Base-by-base conservation (phyloP, 2,329 filamentous ascomycete genomes). In the Fusarium sp. region DNA sequence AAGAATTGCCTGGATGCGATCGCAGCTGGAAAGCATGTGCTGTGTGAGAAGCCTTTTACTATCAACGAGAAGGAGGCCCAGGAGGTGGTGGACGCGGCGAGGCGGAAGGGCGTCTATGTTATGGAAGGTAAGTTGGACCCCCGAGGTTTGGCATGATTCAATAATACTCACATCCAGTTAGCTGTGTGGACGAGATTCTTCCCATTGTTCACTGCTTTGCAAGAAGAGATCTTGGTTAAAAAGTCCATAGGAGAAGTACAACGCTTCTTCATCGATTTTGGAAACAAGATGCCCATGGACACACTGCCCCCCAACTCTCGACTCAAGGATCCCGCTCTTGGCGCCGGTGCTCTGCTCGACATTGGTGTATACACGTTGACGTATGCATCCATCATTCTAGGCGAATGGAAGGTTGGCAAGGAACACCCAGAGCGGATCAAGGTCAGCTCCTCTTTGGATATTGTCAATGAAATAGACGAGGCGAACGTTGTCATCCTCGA, bases 41-140 rank as follows among this genome's bases (percentile, higher is more conserved):
- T 85, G 0, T 85, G 83, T 58, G 83, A 85, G 66, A 85, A 85
- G 69, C 74, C 83, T 0, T 84, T 85, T 56, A 78, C 81, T 3
- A 54, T 68, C 2, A 68, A 53, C 5, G 58, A 54, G 4, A 68
- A 64, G 1, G 64, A 68, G 4, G 48, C 65, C 2, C 40, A 34
- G 4, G 65, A 64, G 7, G 44, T 67, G 10, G 43, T 54, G 12
- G 52, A 59, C 10, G 64, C 64, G 6, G 65, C 64, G 4, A 67
- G 40, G 1, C 10, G 39, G 3, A 67, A 64, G 16, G 37, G 52
- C 0, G 58, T 67, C 12, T 68, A 64, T 28, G 52, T 64, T 1
- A 67, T 67, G 65, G 65, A 67, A 37, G 65, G 65, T 53, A 53
- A 8, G 57, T 18, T n/a, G 2, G 36, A 37, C 8, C 34, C 10